phyloP scores from a whole-genome alignment of 2,329 filamentous ascomycete genomes.

The Sporothrix sp. region DNA sequence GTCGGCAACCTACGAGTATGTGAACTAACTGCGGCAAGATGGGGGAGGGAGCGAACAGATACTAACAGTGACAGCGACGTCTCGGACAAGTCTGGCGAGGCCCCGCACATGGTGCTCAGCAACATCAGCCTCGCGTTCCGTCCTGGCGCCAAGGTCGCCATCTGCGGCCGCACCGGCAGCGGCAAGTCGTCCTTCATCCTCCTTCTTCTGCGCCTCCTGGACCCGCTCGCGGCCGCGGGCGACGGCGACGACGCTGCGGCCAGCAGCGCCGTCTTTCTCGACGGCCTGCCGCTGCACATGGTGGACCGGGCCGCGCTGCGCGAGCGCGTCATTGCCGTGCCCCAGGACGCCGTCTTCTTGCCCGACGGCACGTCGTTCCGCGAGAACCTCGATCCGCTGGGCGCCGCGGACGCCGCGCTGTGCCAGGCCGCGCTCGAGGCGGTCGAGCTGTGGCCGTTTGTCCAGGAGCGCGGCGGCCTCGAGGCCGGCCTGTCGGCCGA shows the following conservation, averaged over 20 bases:
- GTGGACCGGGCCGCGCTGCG: slow-evolving; percentile 36
- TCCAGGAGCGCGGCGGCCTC: slow-evolving; percentile 20
- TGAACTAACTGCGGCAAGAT: not conserved
- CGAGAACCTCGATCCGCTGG: slow-evolving; percentile 34
- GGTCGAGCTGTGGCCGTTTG: slow-evolving; percentile 26
- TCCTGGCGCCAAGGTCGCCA: slow-evolving; percentile 29
- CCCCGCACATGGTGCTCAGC: slow-evolving; percentile 19
- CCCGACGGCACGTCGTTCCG: slow-evolving; percentile 29
- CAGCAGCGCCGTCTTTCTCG: slow-evolving; percentile 31
- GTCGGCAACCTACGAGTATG: slow-evolving; percentile 22
- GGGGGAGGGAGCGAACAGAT: too few species aligned
- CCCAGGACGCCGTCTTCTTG: slow-evolving; percentile 45
- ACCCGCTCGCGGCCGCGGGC: slow-evolving; percentile 21
- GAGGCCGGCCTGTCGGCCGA: slow-evolving; percentile 34
- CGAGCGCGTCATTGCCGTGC: slow-evolving; percentile 39
- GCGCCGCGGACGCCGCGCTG: slow-evolving; percentile 21
- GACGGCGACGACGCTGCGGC: not conserved
- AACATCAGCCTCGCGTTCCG: slow-evolving; percentile 23
- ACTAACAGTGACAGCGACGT: not conserved
- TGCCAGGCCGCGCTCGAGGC: slow-evolving; percentile 29
- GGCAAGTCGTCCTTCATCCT: slow-evolving; percentile 37
- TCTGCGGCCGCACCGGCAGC: slow-evolving; percentile 36
- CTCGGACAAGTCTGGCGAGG: slow-evolving; percentile 8
- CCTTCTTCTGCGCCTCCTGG: slow-evolving; percentile 32
- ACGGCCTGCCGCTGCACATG: slow-evolving; percentile 27